Conservation (phyloP, 805 yeast species). For the Peterozyma xylosa region DNA sequence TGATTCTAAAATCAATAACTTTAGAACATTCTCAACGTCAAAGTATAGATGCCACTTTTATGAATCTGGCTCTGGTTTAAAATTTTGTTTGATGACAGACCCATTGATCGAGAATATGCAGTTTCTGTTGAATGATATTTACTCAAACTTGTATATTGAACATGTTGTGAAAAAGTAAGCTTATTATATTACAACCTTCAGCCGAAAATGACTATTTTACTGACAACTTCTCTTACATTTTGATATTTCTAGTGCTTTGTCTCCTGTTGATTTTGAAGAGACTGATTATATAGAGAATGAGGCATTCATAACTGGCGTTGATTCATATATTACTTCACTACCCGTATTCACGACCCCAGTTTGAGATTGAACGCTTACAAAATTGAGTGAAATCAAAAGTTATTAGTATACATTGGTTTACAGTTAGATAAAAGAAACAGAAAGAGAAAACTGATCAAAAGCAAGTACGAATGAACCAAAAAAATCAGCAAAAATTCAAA, state of each 20-base stretch:
- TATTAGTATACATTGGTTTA: constrained; percentile 1
- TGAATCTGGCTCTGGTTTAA: constrained; percentile 74
- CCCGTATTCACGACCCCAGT: constrained; percentile 14
- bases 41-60: constrained; percentile 71
- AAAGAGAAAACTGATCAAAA: too few relatives aligned
- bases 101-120: constrained; percentile 47
- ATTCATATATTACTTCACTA: constrained; percentile 28
- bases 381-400: neutral
- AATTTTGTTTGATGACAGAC: constrained; percentile 72
- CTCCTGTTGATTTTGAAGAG: constrained; percentile 51
- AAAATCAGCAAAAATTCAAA: too few relatives aligned
- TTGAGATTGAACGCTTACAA: neutral
- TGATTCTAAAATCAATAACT: constrained; percentile 19
- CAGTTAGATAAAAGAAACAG: neutral
- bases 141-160: constrained; percentile 50
- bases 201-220: neutral
- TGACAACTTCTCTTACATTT: neutral
- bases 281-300: constrained; percentile 48
- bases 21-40: constrained; percentile 60
- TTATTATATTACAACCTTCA: neutral
- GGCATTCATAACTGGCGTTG: constrained; percentile 49
- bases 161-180: constrained; percentile 50
- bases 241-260: constrained; percentile 25
- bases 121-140: constrained; percentile 47
- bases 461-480: too few relatives aligned